A percentile compares a stretch with the other conserved stretches of the same genome.
phyloP scores from a whole-genome alignment of 2,329 filamentous ascomycete genomes.

The Falciphora oryzae region DNA sequence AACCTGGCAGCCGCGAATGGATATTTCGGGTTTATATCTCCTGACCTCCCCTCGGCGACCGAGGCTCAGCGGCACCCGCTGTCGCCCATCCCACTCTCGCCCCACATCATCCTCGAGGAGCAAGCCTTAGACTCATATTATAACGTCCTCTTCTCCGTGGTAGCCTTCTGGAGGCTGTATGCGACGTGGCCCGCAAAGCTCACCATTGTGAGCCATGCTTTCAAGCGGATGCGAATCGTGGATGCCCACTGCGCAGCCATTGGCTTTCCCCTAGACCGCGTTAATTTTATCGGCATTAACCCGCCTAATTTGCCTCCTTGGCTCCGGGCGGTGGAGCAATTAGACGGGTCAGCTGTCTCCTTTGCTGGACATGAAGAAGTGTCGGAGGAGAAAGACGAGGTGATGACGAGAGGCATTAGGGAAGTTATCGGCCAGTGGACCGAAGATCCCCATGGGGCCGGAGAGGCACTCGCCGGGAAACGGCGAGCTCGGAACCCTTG shows the following conservation, averaged over 20 bases:
- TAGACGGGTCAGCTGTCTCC: neutral
- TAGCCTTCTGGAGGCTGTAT: slow-evolving; percentile 41
- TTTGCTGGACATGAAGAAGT: slow-evolving; percentile 12
- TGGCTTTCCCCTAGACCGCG: slow-evolving; percentile 40
- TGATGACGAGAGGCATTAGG: slow-evolving; percentile 33
- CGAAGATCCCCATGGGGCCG: slow-evolving; percentile 46
- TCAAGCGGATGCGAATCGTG: slow-evolving; percentile 59
- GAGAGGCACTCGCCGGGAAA: slow-evolving; percentile 39
- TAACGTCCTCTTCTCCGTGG: slow-evolving; percentile 72
- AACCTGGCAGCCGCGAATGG: slow-evolving; percentile 41
- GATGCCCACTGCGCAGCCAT: slow-evolving; percentile 60
- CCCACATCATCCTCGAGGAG: slow-evolving; percentile 56
- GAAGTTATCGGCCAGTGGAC: slow-evolving; percentile 43
- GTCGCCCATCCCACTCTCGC: slow-evolving; percentile 21
- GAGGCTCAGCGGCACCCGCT: slow-evolving; percentile 14
- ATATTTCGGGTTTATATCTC: slow-evolving; percentile 36
- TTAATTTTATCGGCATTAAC: slow-evolving; percentile 58
- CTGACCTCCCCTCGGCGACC: slow-evolving; percentile 1
- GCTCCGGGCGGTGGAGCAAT: slow-evolving; percentile 16
- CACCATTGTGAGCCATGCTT: slow-evolving; percentile 63
- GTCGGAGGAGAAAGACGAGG: slow-evolving; percentile 27
- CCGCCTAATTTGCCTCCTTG: slow-evolving; percentile 36
- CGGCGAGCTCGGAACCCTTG: slow-evolving; percentile 45
- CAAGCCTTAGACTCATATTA: slow-evolving; percentile 79
- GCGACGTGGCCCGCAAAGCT: slow-evolving; percentile 48